phyloP scores from a whole-genome alignment of 2,329 filamentous ascomycete species.

The Periconia sp. region DNA sequence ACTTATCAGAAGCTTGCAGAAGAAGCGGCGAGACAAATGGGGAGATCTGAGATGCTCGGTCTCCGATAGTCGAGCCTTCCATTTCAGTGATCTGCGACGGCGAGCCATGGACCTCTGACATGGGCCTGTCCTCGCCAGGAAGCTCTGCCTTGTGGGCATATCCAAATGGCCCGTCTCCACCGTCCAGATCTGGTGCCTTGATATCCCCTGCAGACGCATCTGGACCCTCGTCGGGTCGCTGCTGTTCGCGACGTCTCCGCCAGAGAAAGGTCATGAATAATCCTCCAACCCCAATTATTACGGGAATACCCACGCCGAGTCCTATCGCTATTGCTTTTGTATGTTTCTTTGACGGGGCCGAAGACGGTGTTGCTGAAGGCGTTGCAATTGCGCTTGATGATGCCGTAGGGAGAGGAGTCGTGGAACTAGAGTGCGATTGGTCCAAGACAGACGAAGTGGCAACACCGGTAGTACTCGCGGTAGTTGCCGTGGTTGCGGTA shows the following conservation, averaged over 20 bases:
- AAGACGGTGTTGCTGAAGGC: no score
- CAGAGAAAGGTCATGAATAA: no score
- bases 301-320: no score
- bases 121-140: constrained; percentile 1
- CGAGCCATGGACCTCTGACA: background rate
- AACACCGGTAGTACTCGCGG: no score
- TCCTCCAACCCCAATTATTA: no score
- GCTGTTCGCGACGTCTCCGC: background rate
- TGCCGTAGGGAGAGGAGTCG: no score
- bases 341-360: no score
- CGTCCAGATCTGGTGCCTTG: background rate
- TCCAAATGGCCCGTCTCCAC: background rate
- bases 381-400: no score
- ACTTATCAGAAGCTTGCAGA: background rate
- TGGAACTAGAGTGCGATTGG: no score
- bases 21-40: constrained; percentile 11
- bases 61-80: constrained; percentile 4
- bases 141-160: constrained; percentile 14
- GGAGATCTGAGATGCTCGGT: background rate
- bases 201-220: background rate
- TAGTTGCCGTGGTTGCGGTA: background rate
- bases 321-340: no score
- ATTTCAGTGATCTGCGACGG: constrained; percentile 5
- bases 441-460: no score
- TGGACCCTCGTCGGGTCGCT: background rate